Conservation (phyloP, 2,329 filamentous ascomycete genomes). For the Aspergillus sp. region DNA sequence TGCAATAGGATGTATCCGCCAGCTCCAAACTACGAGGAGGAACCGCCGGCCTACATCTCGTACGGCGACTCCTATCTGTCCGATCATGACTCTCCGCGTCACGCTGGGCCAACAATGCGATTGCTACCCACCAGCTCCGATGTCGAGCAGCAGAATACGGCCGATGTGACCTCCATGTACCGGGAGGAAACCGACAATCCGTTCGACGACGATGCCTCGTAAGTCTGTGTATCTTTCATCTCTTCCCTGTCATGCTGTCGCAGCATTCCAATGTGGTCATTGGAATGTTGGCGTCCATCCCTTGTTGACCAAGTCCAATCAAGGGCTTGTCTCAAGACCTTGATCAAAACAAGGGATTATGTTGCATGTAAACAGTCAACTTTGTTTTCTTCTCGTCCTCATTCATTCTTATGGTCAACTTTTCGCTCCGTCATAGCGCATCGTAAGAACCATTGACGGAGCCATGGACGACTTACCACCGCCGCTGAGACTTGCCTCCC, state of each 20-base stretch:
- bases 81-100: slow-evolving; percentile 27
- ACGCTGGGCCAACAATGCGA: slow-evolving; percentile 43
- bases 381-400: not conserved
- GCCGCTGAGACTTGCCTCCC: not conserved
- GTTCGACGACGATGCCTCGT: slow-evolving; percentile 12
- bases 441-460: not conserved
- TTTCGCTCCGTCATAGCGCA: not conserved
- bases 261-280: slow-evolving; percentile 13
- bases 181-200: slow-evolving; percentile 24
- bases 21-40: slow-evolving; percentile 41
- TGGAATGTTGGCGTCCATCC: slow-evolving; percentile 7
- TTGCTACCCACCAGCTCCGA: slow-evolving; percentile 42
- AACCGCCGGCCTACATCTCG: slow-evolving; percentile 40
- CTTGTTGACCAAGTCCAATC: slow-evolving; percentile 1
- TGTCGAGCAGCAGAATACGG: slow-evolving; percentile 29
- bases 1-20: slow-evolving; percentile 24
- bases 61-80: slow-evolving; percentile 33
- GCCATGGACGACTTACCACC: not conserved
- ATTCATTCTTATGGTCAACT: not conserved
- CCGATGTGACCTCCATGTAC: slow-evolving; percentile 26
- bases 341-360: no score
- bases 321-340: no score
- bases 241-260: slow-evolving; percentile 1
- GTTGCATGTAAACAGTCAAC: slow-evolving; percentile 4
- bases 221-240: slow-evolving; percentile 1